These are phyloP conservation scores for Gossypium bickii DNA, from an alignment of 345 rosid genomes.

Conservation along the genomic window DNA sequence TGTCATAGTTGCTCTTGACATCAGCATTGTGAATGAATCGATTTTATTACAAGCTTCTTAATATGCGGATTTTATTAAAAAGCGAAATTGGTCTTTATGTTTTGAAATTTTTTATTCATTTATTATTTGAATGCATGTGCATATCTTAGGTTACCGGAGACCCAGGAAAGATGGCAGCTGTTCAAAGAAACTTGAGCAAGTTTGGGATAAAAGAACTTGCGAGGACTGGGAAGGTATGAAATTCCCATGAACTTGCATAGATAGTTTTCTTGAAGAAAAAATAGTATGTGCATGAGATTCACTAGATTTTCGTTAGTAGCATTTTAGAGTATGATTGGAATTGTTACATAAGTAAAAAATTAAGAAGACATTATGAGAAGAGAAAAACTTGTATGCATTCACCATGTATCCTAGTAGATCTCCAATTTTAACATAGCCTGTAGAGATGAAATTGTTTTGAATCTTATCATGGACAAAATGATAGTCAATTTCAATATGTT, in stretches of 20 bases:
- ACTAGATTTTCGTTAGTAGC: background rate
- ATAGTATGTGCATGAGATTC: background rate
- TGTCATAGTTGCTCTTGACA: background rate
- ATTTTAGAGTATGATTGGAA: background rate
- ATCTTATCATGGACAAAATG: background rate
- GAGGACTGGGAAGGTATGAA: slow-evolving; percentile 67
- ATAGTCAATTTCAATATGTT: background rate
- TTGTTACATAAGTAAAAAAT: background rate
- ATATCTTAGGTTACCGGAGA: slow-evolving; percentile 84
- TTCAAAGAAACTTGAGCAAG: slow-evolving; percentile 75
- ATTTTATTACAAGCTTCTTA: background rate
- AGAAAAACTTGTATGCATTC: too few species aligned
- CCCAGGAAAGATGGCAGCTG: slow-evolving; percentile 95
- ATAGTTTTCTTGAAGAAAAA: background rate
- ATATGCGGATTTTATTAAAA: background rate
- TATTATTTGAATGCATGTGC: background rate
- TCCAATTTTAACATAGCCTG: background rate
- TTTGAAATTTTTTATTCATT: background rate
- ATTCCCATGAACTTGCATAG: background rate
- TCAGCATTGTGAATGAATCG: background rate
- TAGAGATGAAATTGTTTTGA: background rate
- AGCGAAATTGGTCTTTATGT: background rate
- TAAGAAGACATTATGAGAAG: too few species aligned
- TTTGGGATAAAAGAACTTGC: slow-evolving; percentile 91
- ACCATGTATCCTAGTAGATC: too few species aligned